These are phyloP conservation scores for Geosmithia putterillii DNA, from an alignment of 2,329 filamentous ascomycete genomes.

Conservation along the genomic window DNA sequence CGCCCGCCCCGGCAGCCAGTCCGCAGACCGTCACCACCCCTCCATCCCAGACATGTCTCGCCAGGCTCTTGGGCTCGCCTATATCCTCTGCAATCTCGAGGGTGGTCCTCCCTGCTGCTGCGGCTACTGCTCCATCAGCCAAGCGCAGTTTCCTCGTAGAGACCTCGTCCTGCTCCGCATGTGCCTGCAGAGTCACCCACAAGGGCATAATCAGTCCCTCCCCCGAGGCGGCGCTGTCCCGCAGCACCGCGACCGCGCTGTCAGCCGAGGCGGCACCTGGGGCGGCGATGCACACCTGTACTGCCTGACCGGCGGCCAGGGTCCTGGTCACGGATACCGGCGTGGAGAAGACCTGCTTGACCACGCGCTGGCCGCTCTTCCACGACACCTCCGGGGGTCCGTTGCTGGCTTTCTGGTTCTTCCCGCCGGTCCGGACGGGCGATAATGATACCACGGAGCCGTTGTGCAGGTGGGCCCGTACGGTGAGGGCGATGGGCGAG, in stretches of 20 bases:
- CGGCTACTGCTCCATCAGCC: slow-evolving; percentile 8
- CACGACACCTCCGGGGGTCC: slow-evolving; percentile 15
- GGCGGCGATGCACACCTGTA: slow-evolving; percentile 5
- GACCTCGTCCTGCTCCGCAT: slow-evolving; percentile 12
- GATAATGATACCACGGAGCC: too few relatives aligned
- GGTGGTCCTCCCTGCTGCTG: slow-evolving; percentile 4
- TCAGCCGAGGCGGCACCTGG: not conserved
- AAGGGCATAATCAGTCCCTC: slow-evolving; percentile 30
- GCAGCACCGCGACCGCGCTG: not conserved
- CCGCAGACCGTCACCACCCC: slow-evolving; percentile 31
- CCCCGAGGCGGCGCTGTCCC: slow-evolving; percentile 3
- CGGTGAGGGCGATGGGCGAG: slow-evolving; percentile 28
- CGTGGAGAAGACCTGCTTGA: slow-evolving; percentile 19
- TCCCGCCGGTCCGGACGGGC: too few relatives aligned
- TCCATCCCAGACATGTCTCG: slow-evolving; percentile 47
- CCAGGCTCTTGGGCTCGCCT: slow-evolving; percentile 39
- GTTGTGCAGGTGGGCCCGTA: slow-evolving; percentile 15
- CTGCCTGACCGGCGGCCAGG: slow-evolving; percentile 8
- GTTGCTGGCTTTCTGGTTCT: too few relatives aligned
- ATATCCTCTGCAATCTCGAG: slow-evolving; percentile 42
- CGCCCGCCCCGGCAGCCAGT: slow-evolving; percentile 11
- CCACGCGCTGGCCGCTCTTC: slow-evolving; percentile 24
- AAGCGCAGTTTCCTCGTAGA: slow-evolving; percentile 16
- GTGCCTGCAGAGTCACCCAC: slow-evolving; percentile 19
- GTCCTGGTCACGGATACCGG: slow-evolving; percentile 10